A percentile compares a stretch with the other conserved stretches of the same genome.
These are phyloP conservation scores for Alternaria sp. DNA, from an alignment of 2,329 filamentous ascomycete genomes.

Conservation along the genomic window DNA sequence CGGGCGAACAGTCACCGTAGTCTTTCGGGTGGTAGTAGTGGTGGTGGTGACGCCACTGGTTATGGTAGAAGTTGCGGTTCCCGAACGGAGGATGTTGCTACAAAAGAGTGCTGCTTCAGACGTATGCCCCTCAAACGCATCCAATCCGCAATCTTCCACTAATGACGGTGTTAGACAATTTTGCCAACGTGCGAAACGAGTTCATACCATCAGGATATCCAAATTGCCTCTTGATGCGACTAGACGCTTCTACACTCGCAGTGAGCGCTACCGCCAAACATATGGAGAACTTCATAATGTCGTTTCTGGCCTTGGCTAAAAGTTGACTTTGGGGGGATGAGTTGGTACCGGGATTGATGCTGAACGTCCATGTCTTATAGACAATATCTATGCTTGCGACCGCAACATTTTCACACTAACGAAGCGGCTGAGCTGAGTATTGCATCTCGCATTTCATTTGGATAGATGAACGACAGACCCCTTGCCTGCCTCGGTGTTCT, in stretches of 20 bases:
- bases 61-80: slow-evolving; percentile 32
- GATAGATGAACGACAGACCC: slow-evolving; percentile 33
- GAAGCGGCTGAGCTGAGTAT: slow-evolving; percentile 16
- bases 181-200: background rate
- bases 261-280: slow-evolving; percentile 30
- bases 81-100: slow-evolving; percentile 35
- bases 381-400: slow-evolving; percentile 3
- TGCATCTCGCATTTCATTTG: slow-evolving; percentile 38
- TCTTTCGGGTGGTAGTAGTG: slow-evolving; percentile 28
- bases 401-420: background rate
- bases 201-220: slow-evolving; percentile 32
- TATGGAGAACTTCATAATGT: slow-evolving; percentile 34
- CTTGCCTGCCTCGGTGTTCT: slow-evolving; percentile 19
- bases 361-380: slow-evolving; percentile 26
- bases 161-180: slow-evolving; percentile 1
- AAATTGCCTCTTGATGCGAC: slow-evolving; percentile 29
- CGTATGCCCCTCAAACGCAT: slow-evolving; percentile 40
- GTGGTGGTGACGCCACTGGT: slow-evolving; percentile 27
- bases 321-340: background rate
- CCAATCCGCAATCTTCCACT: slow-evolving; percentile 36
- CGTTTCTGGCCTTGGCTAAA: background rate
- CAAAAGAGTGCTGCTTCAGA: slow-evolving; percentile 39
- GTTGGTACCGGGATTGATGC: slow-evolving; percentile 7
- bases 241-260: slow-evolving; percentile 28
- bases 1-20: slow-evolving; percentile 32